Conservation (phyloP, 805 yeast genomes). For the Metschnikowia shivogae region DNA sequence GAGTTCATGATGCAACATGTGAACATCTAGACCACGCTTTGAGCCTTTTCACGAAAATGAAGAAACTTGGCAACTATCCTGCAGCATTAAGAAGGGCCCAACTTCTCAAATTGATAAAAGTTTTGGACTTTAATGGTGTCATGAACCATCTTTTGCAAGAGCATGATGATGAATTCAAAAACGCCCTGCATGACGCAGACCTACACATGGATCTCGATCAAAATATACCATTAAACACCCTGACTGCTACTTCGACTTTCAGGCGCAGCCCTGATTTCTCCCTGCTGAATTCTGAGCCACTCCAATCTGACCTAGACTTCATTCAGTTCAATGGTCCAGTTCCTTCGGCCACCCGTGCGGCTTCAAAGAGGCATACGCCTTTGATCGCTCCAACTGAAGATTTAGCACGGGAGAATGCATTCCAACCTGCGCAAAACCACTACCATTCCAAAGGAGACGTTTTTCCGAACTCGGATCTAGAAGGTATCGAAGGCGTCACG, state of each 20-base stretch:
- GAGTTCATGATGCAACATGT: conserved; percentile 71
- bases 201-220: conserved; percentile 11
- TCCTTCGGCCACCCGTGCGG: conserved; percentile 17
- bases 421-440: conserved; percentile 1
- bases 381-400: conserved; percentile 18
- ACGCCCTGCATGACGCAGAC: conserved; percentile 1
- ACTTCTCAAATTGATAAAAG: conserved; percentile 56
- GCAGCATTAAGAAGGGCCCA: conserved; percentile 75
- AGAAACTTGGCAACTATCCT: conserved; percentile 73
- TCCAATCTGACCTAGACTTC: conserved; percentile 22
- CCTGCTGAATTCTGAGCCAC: conserved; percentile 17
- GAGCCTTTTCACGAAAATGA: conserved; percentile 66
- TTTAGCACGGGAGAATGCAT: conserved; percentile 16
- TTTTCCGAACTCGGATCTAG: conserved; percentile 34
- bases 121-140: conserved; percentile 64
- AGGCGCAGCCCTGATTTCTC: conserved; percentile 12
- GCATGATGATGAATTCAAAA: conserved; percentile 46
- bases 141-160: conserved; percentile 54
- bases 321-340: conserved; percentile 22
- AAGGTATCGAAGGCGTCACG: conserved; percentile 42
- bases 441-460: conserved; percentile 22
- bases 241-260: conserved; percentile 5
- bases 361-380: conserved; percentile 18
- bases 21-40: conserved; percentile 72
- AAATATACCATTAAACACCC: conserved; percentile 2